Evolutionary conservation across 2,329 filamentous ascomycete genomes (phyloP), one percentile per base, ranked within the genome.

Genomic region (Pestalotiopsis sp.): DNA sequence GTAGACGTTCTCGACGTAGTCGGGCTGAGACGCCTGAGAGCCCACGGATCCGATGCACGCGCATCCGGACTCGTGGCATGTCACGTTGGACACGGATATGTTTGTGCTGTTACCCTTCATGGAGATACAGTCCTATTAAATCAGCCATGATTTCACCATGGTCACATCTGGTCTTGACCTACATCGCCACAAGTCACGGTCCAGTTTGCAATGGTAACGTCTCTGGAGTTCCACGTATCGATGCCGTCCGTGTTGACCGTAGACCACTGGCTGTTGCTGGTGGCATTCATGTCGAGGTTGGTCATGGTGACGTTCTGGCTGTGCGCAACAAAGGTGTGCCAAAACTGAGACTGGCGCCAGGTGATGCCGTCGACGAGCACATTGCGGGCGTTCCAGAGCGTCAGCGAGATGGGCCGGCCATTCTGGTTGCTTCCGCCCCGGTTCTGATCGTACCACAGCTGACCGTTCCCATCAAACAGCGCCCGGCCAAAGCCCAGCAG

Each of bases 201-300:
- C 80, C 83, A 85, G 70, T 86, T 86, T 17, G 75, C 75, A 39
- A 86, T 80, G 3, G 77, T 74, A 31, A 86, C 77, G 63, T 83
- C 80, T 61, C 81, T 81, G 14, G 84, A 85, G 73, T 86, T 85
- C 82, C 84, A 87, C 31, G 83, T 84, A 69, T 86, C 83, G 63
- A 81, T 80, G 3, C 84, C 84, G 71, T 87, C 85, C 1, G 84
- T 86, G 69, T 86, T 86, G 14, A 84, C 80, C 1, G 83, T 83
- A 49, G 73, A 79, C 80, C 81, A 84, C 67, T 81, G 77, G 36
- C 80, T 82, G 66, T 79, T 79, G 41, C 81, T 84, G 2, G 80
- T 82, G 1, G 84, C 80, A 70, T 84, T 84, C 80, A 86, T 85
- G 66, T 84, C 83, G n/a, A 86, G 76, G 69, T 86, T 86, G 11